Evolutionary conservation across 1,284 basidiomycete species (phyloP), one percentile per base, ranked within the genome.

Genomic region (Leccinum fallax): DNA sequence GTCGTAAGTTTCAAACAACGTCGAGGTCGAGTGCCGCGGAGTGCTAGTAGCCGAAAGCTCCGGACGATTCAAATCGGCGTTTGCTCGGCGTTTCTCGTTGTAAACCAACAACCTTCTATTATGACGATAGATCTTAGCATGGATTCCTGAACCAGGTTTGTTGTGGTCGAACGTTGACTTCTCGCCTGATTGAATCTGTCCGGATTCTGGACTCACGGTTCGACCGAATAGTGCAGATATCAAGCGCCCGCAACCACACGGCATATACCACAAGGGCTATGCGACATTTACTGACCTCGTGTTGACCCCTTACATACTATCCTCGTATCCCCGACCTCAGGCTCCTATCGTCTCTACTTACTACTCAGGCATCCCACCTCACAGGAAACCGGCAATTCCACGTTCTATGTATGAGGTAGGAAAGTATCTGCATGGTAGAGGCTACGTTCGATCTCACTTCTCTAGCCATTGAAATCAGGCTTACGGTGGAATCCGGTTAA

Each of bases 401-500:
- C 43, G 2, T 9, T 65, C 38, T 21, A 62, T 36, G 53, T 65
- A 34, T 57, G 53, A 8, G 52, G 64, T 67, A 4, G 24, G 63
- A 15, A 5, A 19, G 30, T 57, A 1, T 32, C 40, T 40, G 4
- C 30, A 32, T 7, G 2, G 5, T 28, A 38, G 43, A 43, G 8
- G 24, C n/a, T 7, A 7, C 9, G 5, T 36, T 40, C n/a, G 16
- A 30, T 24, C 52, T 28, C 28, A 26, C 13, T 40, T 4, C 5
- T 32, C 61, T 52, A 65, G 62, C 26, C 16, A 57, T 66, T 5
- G 40, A 53, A 15, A 38, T 69, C 0, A 36, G 51, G 8, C 67
- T 69, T 32, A 52, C 57, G 3, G 28, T 8, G 21, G 48, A 40
- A 24, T 68, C 60, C 24, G 5, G 1, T 1, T 59, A 63, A 51